Evolutionary conservation across 306 rosid species (phyloP), one percentile per base, ranked within the genome.

Genomic region (Medicago ruthenica): DNA sequence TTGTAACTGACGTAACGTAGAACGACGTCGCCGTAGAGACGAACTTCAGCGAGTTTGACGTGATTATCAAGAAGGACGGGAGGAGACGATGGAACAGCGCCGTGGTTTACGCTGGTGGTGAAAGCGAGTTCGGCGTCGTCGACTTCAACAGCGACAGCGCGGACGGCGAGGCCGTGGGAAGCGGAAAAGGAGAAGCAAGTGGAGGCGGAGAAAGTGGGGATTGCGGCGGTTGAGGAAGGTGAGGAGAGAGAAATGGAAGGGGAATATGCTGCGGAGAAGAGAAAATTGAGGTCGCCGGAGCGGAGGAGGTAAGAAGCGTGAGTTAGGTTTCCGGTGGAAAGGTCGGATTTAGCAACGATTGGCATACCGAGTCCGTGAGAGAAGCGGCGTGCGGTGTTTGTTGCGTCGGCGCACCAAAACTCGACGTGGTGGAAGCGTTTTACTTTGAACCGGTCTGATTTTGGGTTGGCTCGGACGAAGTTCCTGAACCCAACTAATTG

Each of bases 271-370:
- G 97, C 90, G 20, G 98, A 81, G 92, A 95, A 92, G 86, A 95
- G 96, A 78, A 95, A 92, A 47, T 58, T 71, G 81, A 95, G 98
- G 50, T 90, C 84, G 75, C 91, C 96, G 82, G 98, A 92, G 67
- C 93, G 91, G 82, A 95, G 82, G 51, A 92, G 93, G n/a, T 92
- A 95, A 36, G 98, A 95, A 31, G 97, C 97, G 61, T 95, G 97
- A 42, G 75, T 34, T 9, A 34, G 61, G 81, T 95, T 95, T 1
- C 97, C 97, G 6, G 98, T 92, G 78, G 97, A 90, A 13, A 95
- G 90, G 60, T 95, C 97, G 0, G 97, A 92, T 76, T 92, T 92
- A 0, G 96, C 97, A 0, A 89, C 86, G 4, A 92, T 61, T 0
- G 88, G 92, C 97, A 95, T 90, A 24, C 97, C 98, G 2, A 95